These are phyloP conservation scores for Aspergillus piperis DNA, from an alignment of 2,329 filamentous ascomycete species.

Conservation along the genomic window DNA sequence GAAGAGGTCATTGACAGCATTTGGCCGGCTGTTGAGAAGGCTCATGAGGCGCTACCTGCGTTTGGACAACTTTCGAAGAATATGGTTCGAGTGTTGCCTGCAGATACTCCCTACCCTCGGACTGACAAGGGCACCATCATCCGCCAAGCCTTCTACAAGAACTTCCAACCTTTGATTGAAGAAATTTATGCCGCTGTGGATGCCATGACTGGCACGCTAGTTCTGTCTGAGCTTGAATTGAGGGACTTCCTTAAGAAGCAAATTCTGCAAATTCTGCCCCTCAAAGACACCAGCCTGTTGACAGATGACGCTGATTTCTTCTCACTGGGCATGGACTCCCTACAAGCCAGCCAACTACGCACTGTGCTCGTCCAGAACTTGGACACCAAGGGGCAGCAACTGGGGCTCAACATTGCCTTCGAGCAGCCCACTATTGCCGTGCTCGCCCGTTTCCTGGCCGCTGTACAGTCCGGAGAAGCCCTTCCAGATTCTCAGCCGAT, in stretches of 20 bases:
- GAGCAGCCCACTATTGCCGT: constrained; percentile 55
- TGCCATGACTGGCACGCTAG: constrained; percentile 24
- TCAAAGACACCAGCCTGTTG: constrained; percentile 19
- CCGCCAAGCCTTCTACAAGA: constrained; percentile 51
- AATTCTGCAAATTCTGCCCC: constrained; percentile 28
- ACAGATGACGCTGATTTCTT: constrained; percentile 59
- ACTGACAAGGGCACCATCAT: constrained; percentile 62
- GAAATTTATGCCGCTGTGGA: constrained; percentile 41
- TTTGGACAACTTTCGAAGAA: constrained; percentile 58
- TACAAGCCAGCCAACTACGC: constrained; percentile 60
- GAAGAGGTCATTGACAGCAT: constrained; percentile 52
- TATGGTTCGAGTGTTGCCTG: constrained; percentile 53
- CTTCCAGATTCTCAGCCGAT: constrained; percentile 34
- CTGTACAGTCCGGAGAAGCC: constrained; percentile 40
- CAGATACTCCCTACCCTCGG: constrained; percentile 49
- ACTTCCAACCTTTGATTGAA: constrained; percentile 51
- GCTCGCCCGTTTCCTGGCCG: constrained; percentile 49
- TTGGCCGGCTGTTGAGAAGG: constrained; percentile 53
- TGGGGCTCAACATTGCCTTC: constrained; percentile 61
- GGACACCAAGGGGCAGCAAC: constrained; percentile 49
- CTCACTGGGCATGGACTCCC: constrained; percentile 56
- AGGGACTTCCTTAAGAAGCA: constrained; percentile 38
- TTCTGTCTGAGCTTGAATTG: constrained; percentile 31
- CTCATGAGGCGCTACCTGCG: constrained; percentile 53
- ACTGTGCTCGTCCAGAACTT: constrained; percentile 53